A percentile compares a stretch with the other conserved stretches of the same genome.
Evolutionary conservation across 2,329 filamentous ascomycete genomes (phyloP).

Genomic region (Alternaria solani): DNA sequence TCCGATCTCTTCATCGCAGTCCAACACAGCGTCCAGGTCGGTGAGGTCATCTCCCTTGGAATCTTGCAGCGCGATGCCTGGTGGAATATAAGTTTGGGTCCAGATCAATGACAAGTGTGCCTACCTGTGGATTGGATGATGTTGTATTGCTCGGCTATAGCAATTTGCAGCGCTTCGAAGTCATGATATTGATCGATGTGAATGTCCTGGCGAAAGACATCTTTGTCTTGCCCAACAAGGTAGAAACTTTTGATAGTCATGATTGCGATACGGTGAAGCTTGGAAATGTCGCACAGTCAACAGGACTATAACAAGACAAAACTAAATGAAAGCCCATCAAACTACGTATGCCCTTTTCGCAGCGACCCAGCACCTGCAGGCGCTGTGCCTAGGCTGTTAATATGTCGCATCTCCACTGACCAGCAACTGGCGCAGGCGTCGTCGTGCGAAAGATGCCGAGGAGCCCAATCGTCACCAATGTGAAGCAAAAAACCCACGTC

Average conservation of each 20-base stretch:
- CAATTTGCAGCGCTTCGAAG: conserved; percentile 23
- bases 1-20: conserved; percentile 23
- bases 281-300: not conserved
- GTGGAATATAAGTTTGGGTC: not conserved
- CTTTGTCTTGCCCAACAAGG: conserved; percentile 23
- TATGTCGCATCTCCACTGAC: conserved; percentile 7
- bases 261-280: not conserved
- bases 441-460: not conserved
- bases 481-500: conserved; percentile 4
- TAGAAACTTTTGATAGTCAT: conserved; percentile 29
- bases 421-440: not conserved
- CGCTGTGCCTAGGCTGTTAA: not conserved
- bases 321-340: not conserved
- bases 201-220: conserved; percentile 24
- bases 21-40: conserved; percentile 22
- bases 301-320: not conserved
- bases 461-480: not conserved
- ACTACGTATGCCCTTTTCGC: conserved; percentile 1
- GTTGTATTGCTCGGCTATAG: conserved; percentile 26
- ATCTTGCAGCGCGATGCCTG: conserved; percentile 23
- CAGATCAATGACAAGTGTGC: not conserved
- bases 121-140: conserved; percentile 20
- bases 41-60: conserved; percentile 15
- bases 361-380: conserved; percentile 6
- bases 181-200: conserved; percentile 26